Conservation (phyloP, 78 protist genomes). For the Diacronema lutheri region DNA sequence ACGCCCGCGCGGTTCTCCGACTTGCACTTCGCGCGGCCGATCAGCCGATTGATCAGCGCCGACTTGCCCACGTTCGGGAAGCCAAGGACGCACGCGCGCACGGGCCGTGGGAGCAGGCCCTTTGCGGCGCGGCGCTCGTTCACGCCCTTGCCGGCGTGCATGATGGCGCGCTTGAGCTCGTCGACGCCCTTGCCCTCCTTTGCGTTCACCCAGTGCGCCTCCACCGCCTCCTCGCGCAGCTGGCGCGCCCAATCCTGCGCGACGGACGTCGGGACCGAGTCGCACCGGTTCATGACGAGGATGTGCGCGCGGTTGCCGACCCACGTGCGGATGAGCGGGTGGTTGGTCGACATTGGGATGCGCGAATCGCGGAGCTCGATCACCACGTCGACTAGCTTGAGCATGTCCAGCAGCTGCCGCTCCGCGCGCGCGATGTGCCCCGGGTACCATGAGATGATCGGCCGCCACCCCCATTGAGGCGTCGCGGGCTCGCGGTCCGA, state of each 20-base stretch:
- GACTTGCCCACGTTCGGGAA: slow-evolving; percentile 21
- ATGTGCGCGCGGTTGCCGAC: not conserved
- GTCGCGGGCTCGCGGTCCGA: too few relatives aligned
- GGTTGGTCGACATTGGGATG: not conserved
- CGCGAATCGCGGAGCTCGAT: slow-evolving; percentile 12
- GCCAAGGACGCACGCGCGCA: not conserved
- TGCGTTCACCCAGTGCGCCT: not conserved
- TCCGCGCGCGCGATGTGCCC: slow-evolving; percentile 21
- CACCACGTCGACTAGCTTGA: not conserved
- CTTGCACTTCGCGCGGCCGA: not conserved
- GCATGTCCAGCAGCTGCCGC: not conserved
- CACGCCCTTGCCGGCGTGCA: not conserved
- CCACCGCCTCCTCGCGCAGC: not conserved
- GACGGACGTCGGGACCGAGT: not conserved
- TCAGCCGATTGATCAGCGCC: slow-evolving; percentile 12
- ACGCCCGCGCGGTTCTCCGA: slow-evolving; percentile 14
- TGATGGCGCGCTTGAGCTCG: not conserved
- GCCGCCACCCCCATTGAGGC: not conserved
- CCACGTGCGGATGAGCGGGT: not conserved
- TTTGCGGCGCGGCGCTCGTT: not conserved
- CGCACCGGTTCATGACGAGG: not conserved
- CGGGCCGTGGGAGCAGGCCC: not conserved
- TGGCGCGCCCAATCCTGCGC: too few relatives aligned
- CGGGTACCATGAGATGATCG: not conserved
- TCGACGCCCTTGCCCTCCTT: not conserved